A percentile compares a stretch with the other conserved stretches of the same genome.
phyloP scores from a whole-genome alignment of 371 early-diverging fungal species.

The Mortierella polycephala region DNA sequence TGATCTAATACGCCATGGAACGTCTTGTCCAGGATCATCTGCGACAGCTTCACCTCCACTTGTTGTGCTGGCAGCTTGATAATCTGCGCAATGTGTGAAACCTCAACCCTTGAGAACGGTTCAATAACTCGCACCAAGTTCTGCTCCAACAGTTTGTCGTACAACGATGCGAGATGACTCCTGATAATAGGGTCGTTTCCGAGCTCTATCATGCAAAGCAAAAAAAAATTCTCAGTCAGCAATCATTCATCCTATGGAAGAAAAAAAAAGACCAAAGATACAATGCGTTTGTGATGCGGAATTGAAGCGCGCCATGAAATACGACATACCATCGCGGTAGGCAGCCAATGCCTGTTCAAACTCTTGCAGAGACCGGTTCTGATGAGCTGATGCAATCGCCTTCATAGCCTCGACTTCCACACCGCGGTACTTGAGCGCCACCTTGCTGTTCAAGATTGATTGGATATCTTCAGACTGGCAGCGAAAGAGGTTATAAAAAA shows the following conservation, averaged over 20 bases:
- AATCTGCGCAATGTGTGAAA: slow-evolving; percentile 92
- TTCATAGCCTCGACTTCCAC: slow-evolving; percentile 92
- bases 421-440: slow-evolving; percentile 81
- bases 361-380: slow-evolving; percentile 92
- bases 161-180: slow-evolving; percentile 88
- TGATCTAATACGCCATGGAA: slow-evolving; percentile 98
- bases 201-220: slow-evolving; percentile 67
- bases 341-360: slow-evolving; percentile 92
- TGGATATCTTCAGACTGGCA: slow-evolving; percentile 88
- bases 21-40: slow-evolving; percentile 98
- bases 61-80: slow-evolving; percentile 91
- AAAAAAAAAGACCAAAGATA: neutral
- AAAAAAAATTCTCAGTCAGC: neutral
- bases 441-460: slow-evolving; percentile 83
- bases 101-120: slow-evolving; percentile 97
- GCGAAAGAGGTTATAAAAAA: neutral
- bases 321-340: slow-evolving; percentile 76
- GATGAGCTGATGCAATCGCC: slow-evolving; percentile 93
- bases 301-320: no score
- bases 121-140: slow-evolving; percentile 98
- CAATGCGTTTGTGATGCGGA: no score
- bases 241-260: neutral
- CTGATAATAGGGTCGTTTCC: slow-evolving; percentile 93
- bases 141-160: slow-evolving; percentile 97
- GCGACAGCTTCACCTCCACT: slow-evolving; percentile 96